Percentiles rank a stretch among this genome's conserved stretches.
Conservation (phyloP, 2,329 filamentous ascomycete species). For the Fusarium setosum region DNA sequence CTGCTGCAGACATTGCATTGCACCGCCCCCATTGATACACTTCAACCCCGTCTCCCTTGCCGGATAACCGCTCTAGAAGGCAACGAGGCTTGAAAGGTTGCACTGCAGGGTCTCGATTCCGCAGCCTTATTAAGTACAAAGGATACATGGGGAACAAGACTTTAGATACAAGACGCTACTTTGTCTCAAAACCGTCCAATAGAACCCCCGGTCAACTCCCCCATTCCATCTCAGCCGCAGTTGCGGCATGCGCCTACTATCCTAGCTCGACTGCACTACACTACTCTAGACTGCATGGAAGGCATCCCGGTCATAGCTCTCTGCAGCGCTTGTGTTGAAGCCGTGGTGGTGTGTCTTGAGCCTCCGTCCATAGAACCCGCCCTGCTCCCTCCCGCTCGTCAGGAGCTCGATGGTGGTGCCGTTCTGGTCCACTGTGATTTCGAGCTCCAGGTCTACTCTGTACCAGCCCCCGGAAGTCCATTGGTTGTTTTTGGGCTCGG, state of each 20-base stretch:
- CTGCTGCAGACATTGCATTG: constrained; percentile 3
- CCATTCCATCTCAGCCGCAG: background rate
- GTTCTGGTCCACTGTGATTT: constrained; percentile 3
- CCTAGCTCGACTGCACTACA: background rate
- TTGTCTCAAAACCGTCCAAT: background rate
- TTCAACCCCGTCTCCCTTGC: background rate
- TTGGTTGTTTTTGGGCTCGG: background rate
- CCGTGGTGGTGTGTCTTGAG: background rate
- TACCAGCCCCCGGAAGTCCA: background rate
- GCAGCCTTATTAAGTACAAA: constrained; percentile 2
- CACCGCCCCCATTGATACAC: background rate
- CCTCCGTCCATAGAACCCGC: background rate
- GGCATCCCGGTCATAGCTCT: background rate
- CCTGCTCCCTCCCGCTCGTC: background rate
- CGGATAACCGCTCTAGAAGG: background rate
- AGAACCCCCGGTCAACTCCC: background rate
- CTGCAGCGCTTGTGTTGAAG: background rate
- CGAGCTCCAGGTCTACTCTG: constrained; percentile 18
- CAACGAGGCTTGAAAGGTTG: background rate
- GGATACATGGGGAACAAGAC: background rate
- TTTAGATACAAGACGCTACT: constrained; percentile 10
- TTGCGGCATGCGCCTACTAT: background rate
- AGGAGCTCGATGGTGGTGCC: constrained; percentile 5
- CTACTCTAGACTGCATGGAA: background rate
- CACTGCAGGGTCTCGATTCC: background rate